Conservation (phyloP, 768 basidiomycete species). For the Cyclocybe aegerita region DNA sequence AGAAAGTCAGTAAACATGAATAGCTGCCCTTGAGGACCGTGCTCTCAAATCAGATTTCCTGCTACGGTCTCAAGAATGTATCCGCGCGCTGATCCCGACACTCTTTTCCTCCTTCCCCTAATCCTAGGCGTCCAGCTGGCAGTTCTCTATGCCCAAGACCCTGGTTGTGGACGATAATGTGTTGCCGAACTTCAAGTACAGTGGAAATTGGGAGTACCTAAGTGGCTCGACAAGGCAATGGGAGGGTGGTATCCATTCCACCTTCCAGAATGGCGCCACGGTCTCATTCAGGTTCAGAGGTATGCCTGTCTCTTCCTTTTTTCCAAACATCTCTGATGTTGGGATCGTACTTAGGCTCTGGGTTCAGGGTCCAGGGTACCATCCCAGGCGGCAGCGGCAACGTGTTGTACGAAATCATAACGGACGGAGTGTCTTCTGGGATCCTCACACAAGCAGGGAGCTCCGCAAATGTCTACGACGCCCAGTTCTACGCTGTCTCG, state of each 20-base stretch:
- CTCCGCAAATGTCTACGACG: background rate
- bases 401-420: background rate
- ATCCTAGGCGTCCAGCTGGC: no score
- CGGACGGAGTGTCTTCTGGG: background rate
- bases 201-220: background rate
- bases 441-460: background rate
- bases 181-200: background rate
- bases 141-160: no score
- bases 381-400: background rate
- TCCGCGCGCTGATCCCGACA: no score
- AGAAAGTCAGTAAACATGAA: no score
- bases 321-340: background rate
- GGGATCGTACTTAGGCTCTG: background rate
- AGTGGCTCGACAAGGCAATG: slow-evolving; percentile 3
- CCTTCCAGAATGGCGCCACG: background rate
- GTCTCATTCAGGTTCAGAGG: slow-evolving; percentile 1
- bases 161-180: slow-evolving; percentile 1
- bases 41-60: no score
- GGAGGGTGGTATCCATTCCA: background rate
- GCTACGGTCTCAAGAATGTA: no score
- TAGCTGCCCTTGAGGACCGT: no score
- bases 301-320: background rate
- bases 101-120: no score
- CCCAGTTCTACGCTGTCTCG: background rate
- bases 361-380: background rate